Evolutionary conservation across 2,329 filamentous ascomycete genomes (phyloP).

Genomic region (Malbranchea zuffiana): DNA sequence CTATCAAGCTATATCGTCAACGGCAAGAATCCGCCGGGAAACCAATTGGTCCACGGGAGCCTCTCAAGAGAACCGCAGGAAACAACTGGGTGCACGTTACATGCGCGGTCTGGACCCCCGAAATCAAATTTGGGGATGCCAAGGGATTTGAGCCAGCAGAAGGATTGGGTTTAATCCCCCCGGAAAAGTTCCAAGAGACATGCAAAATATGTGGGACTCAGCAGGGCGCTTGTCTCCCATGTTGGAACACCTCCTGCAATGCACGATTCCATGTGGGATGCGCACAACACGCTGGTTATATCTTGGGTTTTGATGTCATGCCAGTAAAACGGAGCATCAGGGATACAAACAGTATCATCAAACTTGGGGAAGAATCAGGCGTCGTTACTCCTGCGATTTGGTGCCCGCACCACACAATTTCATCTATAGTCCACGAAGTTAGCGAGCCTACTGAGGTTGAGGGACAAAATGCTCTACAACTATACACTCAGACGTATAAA

Average conservation of each 20-base stretch:
- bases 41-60: conserved; percentile 73
- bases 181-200: conserved; percentile 58
- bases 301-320: conserved; percentile 78
- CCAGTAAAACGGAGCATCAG: conserved; percentile 81
- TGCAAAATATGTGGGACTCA: conserved; percentile 75
- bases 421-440: conserved; percentile 65
- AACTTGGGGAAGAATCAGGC: conserved; percentile 68
- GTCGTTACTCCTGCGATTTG: conserved; percentile 76
- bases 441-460: conserved; percentile 60
- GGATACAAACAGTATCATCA: conserved; percentile 69
- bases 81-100: conserved; percentile 98
- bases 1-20: conserved; percentile 69
- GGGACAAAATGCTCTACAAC: conserved; percentile 70
- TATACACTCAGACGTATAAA: conserved; percentile 83
- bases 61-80: conserved; percentile 83
- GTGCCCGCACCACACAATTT: conserved; percentile 80
- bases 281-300: conserved; percentile 70
- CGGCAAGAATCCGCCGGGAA: conserved; percentile 76
- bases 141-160: conserved; percentile 75
- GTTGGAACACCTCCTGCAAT: conserved; percentile 48
- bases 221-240: conserved; percentile 69
- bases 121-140: conserved; percentile 84
- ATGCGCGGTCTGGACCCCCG: conserved; percentile 82
- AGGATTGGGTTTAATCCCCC: conserved; percentile 73
- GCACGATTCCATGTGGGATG: conserved; percentile 74